Base-by-base conservation (phyloP, 768 basidiomycete species). In the Hirschioporus abietinus region DNA sequence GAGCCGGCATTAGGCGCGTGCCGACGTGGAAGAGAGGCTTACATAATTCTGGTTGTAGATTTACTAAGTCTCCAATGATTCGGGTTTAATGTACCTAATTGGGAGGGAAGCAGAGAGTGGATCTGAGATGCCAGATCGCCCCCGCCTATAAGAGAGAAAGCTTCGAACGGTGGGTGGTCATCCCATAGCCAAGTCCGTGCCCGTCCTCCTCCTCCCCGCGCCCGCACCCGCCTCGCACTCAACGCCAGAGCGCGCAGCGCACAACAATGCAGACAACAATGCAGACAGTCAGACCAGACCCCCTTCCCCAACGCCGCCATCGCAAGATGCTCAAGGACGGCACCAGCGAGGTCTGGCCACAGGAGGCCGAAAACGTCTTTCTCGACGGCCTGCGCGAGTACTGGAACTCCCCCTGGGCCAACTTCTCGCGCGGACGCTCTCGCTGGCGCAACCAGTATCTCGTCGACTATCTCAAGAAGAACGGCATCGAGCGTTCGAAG, bases 371-470 rank as follows among this genome's bases (percentile, higher is more conserved):
- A 75, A 82, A 84, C 73, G 76, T 90, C 71, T 93, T 93, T 76
- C 89, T 93, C 15, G 81, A 90, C 78, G 91, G 91, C 88, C 12
- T 65, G 73, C 70, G 12, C 18, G 85, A 88, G 69, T 93, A 93
- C 74, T 90, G 89, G 89, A 84, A 87, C 27, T 91, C 90, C 0
- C 91, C 90, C 0, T 91, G 88, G 84, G 91, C 91, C 0, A 88
- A 87, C 57, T 91, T 89, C 74, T 89, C 89, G 34, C 87, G 89
- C 24, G 91, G 91, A 35, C 87, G 91, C 71, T 89, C 87, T 70
- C 80, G 90, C 66, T 91, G 89, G 89, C 85, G 91, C 64, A 93
- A 93, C 78, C 91, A 92, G 77, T 93, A 89, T 74, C 85, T 93
- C 68, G 91, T 93, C 74, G 90, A 92, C 69, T 89, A 90, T 72